Percentiles rank a stretch among this genome's conserved stretches.
Conservation (phyloP, 2,329 filamentous ascomycete genomes). For the Ophiostoma angusticollis region DNA sequence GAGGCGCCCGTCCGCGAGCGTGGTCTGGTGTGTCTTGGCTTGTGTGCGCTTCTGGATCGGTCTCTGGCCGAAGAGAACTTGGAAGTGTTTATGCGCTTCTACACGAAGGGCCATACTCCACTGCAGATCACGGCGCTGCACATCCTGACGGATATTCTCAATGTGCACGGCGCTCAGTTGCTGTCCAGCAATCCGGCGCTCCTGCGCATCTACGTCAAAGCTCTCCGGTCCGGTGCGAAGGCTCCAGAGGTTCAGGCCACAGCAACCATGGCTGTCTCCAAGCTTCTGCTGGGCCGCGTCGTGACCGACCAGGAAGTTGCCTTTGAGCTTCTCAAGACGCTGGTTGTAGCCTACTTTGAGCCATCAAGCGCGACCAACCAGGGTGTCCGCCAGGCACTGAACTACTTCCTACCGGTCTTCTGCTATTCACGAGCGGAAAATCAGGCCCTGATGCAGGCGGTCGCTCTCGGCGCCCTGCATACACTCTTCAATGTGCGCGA, state of each 20-base stretch:
- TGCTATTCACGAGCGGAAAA: slow-evolving; percentile 77
- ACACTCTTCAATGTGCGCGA: slow-evolving; percentile 62
- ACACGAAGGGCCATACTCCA: slow-evolving; percentile 78
- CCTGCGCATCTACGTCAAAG: slow-evolving; percentile 74
- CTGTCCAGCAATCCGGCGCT: slow-evolving; percentile 54
- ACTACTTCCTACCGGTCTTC: slow-evolving; percentile 91
- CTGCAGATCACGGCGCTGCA: slow-evolving; percentile 84
- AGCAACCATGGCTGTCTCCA: slow-evolving; percentile 70
- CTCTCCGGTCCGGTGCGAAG: slow-evolving; percentile 55
- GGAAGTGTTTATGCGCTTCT: slow-evolving; percentile 89
- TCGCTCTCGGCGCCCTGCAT: slow-evolving; percentile 63
- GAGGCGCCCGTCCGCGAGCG: slow-evolving; percentile 86
- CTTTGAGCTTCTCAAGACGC: slow-evolving; percentile 66
- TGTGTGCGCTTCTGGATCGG: slow-evolving; percentile 84
- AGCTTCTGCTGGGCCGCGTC: slow-evolving; percentile 70
- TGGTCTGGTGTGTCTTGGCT: slow-evolving; percentile 75
- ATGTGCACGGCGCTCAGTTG: slow-evolving; percentile 73
- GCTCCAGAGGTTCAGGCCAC: slow-evolving; percentile 67
- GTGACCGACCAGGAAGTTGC: slow-evolving; percentile 56
- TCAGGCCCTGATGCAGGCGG: slow-evolving; percentile 63
- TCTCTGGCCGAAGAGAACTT: slow-evolving; percentile 87
- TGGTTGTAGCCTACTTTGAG: slow-evolving; percentile 81
- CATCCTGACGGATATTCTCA: slow-evolving; percentile 85
- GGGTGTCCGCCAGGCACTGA: slow-evolving; percentile 70
- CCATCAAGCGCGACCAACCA: slow-evolving; percentile 71